These are phyloP conservation scores for Nicotiana otophora DNA, from an alignment of 257 asterid genomes.

Conservation along the genomic window DNA sequence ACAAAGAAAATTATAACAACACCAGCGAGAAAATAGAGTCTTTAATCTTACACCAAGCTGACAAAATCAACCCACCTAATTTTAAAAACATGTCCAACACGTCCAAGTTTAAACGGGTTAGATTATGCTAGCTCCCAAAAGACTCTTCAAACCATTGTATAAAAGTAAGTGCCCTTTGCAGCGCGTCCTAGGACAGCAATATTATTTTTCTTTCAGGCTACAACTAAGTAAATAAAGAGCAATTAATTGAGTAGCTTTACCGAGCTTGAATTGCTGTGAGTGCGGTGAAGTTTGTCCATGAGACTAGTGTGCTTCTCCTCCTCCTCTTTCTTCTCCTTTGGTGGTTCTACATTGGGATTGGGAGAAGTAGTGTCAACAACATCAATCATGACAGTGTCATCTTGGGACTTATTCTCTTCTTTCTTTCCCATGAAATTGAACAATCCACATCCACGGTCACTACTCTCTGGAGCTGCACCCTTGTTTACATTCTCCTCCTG, in stretches of 20 bases:
- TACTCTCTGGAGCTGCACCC: neutral
- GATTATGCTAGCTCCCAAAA: too few species aligned
- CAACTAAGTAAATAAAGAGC: too few species aligned
- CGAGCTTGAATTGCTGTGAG: constrained; percentile 28
- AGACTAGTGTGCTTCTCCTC: constrained; percentile 20
- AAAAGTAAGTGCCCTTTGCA: too few species aligned
- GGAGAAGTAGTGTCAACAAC: neutral
- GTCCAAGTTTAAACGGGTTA: too few species aligned
- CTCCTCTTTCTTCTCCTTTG: neutral
- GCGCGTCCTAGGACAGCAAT: too few species aligned
- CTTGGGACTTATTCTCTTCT: constrained; percentile 15
- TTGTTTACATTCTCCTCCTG: constrained; percentile 14
- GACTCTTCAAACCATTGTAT: too few species aligned
- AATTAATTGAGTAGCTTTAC: neutral
- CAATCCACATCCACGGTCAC: constrained; percentile 13
- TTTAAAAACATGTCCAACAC: too few species aligned
- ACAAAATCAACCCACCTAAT: too few species aligned
- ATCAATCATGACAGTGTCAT: constrained; percentile 25
- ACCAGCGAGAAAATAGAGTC: neutral
- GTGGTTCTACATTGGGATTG: neutral
- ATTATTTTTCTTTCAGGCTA: too few species aligned
- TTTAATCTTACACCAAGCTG: too few species aligned
- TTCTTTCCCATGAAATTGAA: constrained; percentile 28
- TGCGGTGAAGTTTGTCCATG: constrained; percentile 30
- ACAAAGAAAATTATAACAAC: neutral